Conservation (phyloP, 225 moss, liverwort and hornwort genomes). For the Thuidium tamariscinum region DNA sequence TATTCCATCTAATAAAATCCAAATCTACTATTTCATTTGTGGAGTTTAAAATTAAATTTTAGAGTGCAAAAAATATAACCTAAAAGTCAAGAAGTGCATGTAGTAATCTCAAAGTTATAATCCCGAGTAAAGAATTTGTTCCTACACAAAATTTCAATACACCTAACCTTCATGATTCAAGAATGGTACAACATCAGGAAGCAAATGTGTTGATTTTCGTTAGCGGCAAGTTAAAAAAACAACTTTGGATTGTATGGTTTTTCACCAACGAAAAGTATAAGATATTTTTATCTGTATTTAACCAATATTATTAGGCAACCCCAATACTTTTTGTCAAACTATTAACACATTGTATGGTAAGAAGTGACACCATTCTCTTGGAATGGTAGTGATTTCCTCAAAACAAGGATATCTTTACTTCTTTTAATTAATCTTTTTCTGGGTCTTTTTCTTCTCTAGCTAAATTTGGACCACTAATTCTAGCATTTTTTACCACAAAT, state of each 20-base stretch:
- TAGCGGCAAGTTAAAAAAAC: accelerated
- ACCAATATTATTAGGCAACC: accelerated
- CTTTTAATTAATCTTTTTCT: constrained; percentile 3
- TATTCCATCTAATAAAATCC: background rate
- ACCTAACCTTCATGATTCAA: constrained; percentile 4
- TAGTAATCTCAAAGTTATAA: background rate
- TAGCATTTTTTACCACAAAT: background rate
- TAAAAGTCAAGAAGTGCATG: background rate
- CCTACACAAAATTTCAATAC: background rate
- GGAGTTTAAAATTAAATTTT: background rate
- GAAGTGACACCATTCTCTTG: background rate
- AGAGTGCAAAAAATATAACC: background rate
- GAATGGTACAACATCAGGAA: background rate
- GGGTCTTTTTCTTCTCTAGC: background rate
- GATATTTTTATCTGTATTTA: accelerated
- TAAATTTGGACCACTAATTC: background rate
- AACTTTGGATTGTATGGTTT: background rate
- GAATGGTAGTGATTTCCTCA: background rate
- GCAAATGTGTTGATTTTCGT: accelerated
- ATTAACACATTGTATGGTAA: accelerated
- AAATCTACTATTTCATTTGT: accelerated
- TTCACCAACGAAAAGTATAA: accelerated
- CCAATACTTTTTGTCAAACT: background rate
- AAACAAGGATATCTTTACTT: constrained; percentile 2
- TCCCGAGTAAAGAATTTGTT: background rate